These are phyloP conservation scores for Rhizoctonia solani DNA, from an alignment of 1,284 basidiomycete genomes.

Conservation along the genomic window DNA sequence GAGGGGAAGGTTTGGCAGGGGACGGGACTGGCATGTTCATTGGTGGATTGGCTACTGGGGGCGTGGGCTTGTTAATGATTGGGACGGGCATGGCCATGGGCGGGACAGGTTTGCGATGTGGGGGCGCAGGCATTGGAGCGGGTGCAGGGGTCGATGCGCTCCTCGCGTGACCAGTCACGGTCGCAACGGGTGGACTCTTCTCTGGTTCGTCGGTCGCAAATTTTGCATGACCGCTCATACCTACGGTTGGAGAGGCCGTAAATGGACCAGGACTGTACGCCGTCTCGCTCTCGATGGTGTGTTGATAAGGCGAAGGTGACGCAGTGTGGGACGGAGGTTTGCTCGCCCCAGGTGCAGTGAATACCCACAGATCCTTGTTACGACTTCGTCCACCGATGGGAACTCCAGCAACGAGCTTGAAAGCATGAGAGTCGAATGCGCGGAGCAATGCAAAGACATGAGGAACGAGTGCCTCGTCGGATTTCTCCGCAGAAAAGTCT, in stretches of 20 bases:
- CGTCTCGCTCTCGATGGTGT: conserved; percentile 10
- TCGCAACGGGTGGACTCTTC: background rate
- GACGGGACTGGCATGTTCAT: background rate
- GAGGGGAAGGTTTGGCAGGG: background rate
- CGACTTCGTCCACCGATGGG: conserved; percentile 57
- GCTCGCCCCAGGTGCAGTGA: conserved; percentile 43
- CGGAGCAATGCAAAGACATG: conserved; percentile 69
- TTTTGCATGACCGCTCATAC: background rate
- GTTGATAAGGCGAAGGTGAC: conserved; percentile 1
- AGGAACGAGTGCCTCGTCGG: conserved; percentile 51
- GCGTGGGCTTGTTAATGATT: background rate
- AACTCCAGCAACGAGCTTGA: conserved; percentile 58
- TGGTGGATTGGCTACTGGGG: background rate
- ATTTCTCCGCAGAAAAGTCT: conserved; percentile 75
- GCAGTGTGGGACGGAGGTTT: background rate
- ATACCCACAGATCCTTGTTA: conserved; percentile 78
- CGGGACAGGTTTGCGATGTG: conserved; percentile 13
- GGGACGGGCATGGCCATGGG: conserved; percentile 26
- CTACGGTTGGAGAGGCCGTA: background rate
- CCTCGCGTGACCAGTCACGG: background rate
- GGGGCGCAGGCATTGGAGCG: background rate
- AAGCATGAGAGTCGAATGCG: conserved; percentile 67
- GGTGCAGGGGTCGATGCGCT: background rate
- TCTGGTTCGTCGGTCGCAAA: conserved; percentile 21
- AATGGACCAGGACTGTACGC: conserved; percentile 8